Conservation (phyloP, 169 alveolate species). For the Plasmodium cynomolgi region DNA sequence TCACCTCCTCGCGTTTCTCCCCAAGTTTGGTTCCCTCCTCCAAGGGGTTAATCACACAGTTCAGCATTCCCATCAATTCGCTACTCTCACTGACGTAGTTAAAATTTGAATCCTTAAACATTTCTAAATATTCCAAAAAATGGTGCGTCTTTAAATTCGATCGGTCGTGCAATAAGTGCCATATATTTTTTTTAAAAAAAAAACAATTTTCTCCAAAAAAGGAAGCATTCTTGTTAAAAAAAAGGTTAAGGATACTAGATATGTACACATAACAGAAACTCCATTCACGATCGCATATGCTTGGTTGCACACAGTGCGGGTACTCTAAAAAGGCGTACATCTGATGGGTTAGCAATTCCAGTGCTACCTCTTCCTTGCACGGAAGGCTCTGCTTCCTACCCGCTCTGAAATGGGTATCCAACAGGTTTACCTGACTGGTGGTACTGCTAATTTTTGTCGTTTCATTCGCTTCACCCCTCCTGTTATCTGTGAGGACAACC, state of each 20-base stretch:
- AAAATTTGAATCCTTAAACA: conserved; percentile 32
- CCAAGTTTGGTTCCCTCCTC: background rate
- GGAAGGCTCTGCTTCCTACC: background rate
- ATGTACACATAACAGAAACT: conserved; percentile 24
- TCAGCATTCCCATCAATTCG: conserved; percentile 8
- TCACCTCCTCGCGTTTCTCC: background rate
- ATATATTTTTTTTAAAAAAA: conserved; percentile 41
- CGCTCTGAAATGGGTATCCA: background rate
- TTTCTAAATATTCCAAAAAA: conserved; percentile 37
- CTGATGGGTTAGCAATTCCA: conserved; percentile 29
- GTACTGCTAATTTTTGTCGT: background rate
- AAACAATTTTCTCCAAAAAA: conserved; percentile 57
- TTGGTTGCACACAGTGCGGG: conserved; percentile 45
- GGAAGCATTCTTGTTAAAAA: conserved; percentile 30
- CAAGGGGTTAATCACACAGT: background rate
- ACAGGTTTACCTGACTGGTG: background rate
- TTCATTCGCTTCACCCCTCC: background rate
- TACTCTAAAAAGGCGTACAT: conserved; percentile 48
- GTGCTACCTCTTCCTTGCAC: conserved; percentile 16
- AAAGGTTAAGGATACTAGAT: conserved; percentile 14
- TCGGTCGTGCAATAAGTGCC: conserved; percentile 54
- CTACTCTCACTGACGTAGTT: conserved; percentile 9
- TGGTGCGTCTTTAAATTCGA: conserved; percentile 30
- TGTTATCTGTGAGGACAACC: background rate
- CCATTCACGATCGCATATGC: conserved; percentile 15